These are phyloP conservation scores for Larix kaempferi DNA, from an alignment of 75 land plant species.

Conservation along the genomic window DNA sequence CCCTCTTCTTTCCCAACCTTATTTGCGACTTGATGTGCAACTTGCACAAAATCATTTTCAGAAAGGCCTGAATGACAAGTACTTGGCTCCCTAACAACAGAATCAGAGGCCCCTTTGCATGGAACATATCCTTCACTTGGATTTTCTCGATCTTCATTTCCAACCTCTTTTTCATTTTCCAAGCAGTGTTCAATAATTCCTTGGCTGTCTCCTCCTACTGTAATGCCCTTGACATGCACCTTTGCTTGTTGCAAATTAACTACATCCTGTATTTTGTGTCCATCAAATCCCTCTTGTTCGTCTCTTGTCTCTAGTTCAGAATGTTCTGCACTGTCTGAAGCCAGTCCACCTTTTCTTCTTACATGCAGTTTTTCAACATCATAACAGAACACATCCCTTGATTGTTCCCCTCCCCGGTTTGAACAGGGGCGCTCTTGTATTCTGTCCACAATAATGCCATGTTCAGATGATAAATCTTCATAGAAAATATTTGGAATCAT, in stretches of 20 bases:
- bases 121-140: neutral
- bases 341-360: neutral
- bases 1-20: conserved; percentile 66
- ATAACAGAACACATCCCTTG: neutral
- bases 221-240: neutral
- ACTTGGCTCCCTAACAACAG: conserved; percentile 1
- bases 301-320: neutral
- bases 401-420: neutral
- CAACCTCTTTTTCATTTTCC: neutral
- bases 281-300: neutral
- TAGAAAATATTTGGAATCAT: neutral
- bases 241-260: neutral
- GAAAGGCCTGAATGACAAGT: conserved; percentile 13
- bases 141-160: neutral
- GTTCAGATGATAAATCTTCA: neutral
- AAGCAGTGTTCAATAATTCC: neutral
- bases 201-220: neutral
- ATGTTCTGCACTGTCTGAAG: neutral
- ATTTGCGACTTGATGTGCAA: conserved; percentile 71
- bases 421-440: neutral
- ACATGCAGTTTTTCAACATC: neutral
- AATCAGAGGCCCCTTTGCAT: neutral
- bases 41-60: conserved; percentile 63
- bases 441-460: neutral
- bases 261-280: neutral